A percentile compares a stretch with the other conserved stretches of the same genome.
Evolutionary conservation across 2,329 filamentous ascomycete genomes (phyloP).

Genomic region (Arthrobotrys sphaeroides): DNA sequence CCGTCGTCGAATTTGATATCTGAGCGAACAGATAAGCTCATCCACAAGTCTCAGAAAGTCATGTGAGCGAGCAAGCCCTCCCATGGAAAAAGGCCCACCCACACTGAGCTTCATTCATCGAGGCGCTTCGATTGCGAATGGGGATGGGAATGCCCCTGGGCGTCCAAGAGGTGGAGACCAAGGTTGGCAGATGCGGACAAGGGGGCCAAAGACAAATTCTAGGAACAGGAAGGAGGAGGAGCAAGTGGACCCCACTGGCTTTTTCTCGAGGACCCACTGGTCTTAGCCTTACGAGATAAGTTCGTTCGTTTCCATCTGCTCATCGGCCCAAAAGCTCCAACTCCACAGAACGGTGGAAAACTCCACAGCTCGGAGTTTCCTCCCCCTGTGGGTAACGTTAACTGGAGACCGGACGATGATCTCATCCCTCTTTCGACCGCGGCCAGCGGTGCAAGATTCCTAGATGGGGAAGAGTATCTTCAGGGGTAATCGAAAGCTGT

Average conservation of each 20-base stretch:
- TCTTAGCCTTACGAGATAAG: constrained; percentile 37
- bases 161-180: constrained; percentile 6
- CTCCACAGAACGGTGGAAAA: constrained; percentile 1
- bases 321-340: constrained; percentile 3
- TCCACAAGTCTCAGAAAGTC: constrained; percentile 16
- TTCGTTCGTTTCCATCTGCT: neutral
- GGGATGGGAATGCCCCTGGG: constrained; percentile 19
- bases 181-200: constrained; percentile 5
- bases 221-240: constrained; percentile 14
- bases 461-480: constrained; percentile 17
- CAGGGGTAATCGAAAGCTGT: constrained; percentile 22
- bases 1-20: neutral
- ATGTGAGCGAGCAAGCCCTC: constrained; percentile 1
- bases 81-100: constrained; percentile 22
- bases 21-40: constrained; percentile 10
- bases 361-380: constrained; percentile 22
- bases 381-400: constrained; percentile 10
- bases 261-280: neutral
- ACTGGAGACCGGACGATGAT: constrained; percentile 31
- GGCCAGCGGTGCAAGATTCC: constrained; percentile 2
- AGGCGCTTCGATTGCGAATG: constrained; percentile 53
- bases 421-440: constrained; percentile 28
- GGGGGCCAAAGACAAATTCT: neutral
- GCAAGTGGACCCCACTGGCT: neutral
- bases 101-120: neutral